Percentiles rank a stretch among this genome's conserved stretches.
Evolutionary conservation across 371 early-diverging fungal genomes (phyloP).

Genomic region (Mortierella sp.): DNA sequence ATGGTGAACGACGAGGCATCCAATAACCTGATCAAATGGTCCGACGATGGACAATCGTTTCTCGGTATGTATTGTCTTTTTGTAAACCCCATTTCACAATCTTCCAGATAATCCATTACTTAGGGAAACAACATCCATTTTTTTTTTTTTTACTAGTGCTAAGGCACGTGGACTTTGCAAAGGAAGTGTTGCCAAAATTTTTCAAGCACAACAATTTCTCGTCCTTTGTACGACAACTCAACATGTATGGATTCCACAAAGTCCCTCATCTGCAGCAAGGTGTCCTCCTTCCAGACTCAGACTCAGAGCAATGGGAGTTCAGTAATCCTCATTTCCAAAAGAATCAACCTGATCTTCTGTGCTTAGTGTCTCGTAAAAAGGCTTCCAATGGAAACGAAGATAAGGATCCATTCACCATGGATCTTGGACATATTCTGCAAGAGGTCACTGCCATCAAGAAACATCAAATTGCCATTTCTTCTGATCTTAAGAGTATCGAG

Average conservation of each 20-base stretch:
- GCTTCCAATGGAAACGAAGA: slow-evolving; percentile 65
- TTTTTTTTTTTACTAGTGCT: neutral
- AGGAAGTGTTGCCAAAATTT: slow-evolving; percentile 85
- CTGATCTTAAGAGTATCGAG: slow-evolving; percentile 89
- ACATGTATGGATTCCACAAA: slow-evolving; percentile 93
- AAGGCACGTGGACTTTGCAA: slow-evolving; percentile 81
- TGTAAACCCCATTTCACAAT: no score
- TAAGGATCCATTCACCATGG: slow-evolving; percentile 57
- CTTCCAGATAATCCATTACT: no score
- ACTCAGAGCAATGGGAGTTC: slow-evolving; percentile 72
- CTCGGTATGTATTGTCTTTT: slow-evolving; percentile 55
- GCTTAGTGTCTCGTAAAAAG: slow-evolving; percentile 68
- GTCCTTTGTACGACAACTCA: slow-evolving; percentile 95
- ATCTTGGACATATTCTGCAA: slow-evolving; percentile 73
- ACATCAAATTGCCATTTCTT: slow-evolving; percentile 89
- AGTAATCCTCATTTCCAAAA: slow-evolving; percentile 68
- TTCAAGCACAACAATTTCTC: slow-evolving; percentile 96
- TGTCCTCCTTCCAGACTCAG: slow-evolving; percentile 73
- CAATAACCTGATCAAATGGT: slow-evolving; percentile 83
- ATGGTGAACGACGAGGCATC: slow-evolving; percentile 81
- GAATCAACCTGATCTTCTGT: slow-evolving; percentile 68
- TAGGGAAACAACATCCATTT: no score
- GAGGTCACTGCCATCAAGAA: slow-evolving; percentile 91
- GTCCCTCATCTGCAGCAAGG: slow-evolving; percentile 86
- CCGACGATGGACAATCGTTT: slow-evolving; percentile 82